phyloP scores from a whole-genome alignment of 495 filamentous ascomycete genomes.

The Podospora sp. region DNA sequence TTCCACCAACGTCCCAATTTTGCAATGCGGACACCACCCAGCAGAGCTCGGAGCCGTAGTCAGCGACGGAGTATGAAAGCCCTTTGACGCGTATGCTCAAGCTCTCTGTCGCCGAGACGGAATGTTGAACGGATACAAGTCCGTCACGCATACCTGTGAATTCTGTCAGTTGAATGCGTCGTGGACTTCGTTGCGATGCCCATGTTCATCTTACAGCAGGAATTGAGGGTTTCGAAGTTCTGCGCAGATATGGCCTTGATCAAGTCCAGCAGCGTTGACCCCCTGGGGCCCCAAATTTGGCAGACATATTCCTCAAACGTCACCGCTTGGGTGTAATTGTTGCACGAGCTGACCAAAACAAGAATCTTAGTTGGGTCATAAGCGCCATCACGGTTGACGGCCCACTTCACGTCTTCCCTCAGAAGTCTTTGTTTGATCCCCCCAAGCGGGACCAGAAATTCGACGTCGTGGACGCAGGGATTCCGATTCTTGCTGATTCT shows the following conservation, averaged over 20 bases:
- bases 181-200: not conserved
- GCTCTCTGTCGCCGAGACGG: not conserved
- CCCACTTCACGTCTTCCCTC: too few relatives aligned
- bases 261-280: not conserved
- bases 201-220: slow-evolving; percentile 1
- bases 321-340: slow-evolving; percentile 3
- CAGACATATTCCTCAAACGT: slow-evolving; percentile 6
- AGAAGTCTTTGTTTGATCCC: not conserved
- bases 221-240: not conserved
- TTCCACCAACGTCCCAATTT: not conserved
- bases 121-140: not conserved
- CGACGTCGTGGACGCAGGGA: not conserved
- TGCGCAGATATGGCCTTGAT: not conserved
- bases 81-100: slow-evolving; percentile 2
- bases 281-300: slow-evolving; percentile 1
- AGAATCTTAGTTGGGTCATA: not conserved
- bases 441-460: not conserved
- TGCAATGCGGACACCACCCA: slow-evolving; percentile 8
- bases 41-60: slow-evolving; percentile 2
- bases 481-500: slow-evolving; percentile 16
- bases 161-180: not conserved
- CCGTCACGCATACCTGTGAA: not conserved
- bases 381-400: too few relatives aligned
- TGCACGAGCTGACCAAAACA: slow-evolving; percentile 12
- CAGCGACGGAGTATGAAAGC: slow-evolving; percentile 5